phyloP scores from a whole-genome alignment of 768 basidiomycete genomes.

The Mycena haematopus region DNA sequence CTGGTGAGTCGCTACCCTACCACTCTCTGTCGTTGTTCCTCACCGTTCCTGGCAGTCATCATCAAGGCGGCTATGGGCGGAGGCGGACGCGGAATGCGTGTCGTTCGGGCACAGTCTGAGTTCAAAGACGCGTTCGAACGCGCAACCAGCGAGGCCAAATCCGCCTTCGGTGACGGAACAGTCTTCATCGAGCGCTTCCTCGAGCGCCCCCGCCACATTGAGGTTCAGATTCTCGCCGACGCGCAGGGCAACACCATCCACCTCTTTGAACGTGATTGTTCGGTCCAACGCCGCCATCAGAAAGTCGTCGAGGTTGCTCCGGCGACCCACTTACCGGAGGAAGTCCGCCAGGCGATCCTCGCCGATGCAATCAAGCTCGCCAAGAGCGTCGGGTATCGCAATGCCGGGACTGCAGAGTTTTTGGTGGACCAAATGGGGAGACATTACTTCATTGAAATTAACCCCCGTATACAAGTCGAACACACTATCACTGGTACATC shows the following conservation, averaged over 20 bases:
- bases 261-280: constrained; percentile 98
- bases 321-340: constrained; percentile 91
- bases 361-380: constrained; percentile 93
- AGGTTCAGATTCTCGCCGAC: constrained; percentile 95
- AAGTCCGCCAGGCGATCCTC: constrained; percentile 87
- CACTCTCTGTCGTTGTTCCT: not conserved
- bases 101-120: constrained; percentile 91
- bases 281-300: constrained; percentile 96
- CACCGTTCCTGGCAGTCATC: constrained; percentile 65
- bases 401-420: constrained; percentile 98
- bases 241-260: constrained; percentile 93
- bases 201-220: constrained; percentile 96
- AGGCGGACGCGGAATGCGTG: constrained; percentile 98
- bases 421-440: constrained; percentile 95
- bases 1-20: constrained; percentile 53
- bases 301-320: constrained; percentile 99
- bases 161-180: constrained; percentile 97
- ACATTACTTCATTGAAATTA: constrained; percentile 99
- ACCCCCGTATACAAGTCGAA: constrained; percentile 99
- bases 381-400: constrained; percentile 91
- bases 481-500: constrained; percentile 93
- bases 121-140: constrained; percentile 91
- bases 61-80: constrained; percentile 99
- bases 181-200: constrained; percentile 99
- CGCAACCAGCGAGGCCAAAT: constrained; percentile 93